Evolutionary conservation across 108 stramenopile genomes (phyloP), one percentile per base, ranked within the genome.

Genomic region (Pseudonitzschia pungens): DNA sequence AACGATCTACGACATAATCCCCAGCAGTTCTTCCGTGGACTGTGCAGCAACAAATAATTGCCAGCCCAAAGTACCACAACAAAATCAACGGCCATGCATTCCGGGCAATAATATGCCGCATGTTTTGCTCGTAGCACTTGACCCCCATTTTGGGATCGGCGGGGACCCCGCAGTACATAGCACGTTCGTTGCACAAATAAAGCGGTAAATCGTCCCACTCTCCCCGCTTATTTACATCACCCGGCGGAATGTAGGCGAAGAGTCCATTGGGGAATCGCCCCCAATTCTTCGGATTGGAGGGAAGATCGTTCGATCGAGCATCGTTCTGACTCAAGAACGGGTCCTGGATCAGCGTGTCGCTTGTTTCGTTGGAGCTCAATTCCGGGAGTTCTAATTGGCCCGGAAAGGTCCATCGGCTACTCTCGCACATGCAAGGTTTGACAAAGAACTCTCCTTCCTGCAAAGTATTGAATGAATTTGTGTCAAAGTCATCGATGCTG

Each of bases 21-120:
- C 68, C 41, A 26, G 70, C 54, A 2, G 59, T 70, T 3, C 68
- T 40, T 41, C 82, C 82, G 45, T 75, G 77, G 4, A 70, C 63
- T 4, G 82, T 79, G 31, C 42, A 69, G 24, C 57, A 70, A 29
- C 75, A 76, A 40, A 78, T 67, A 6, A 79, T 28, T 10, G 70
- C 52, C 22, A 83, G 26, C 21, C 74, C 77, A 68, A 69, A 41
- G 48, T 72, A 78, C 82, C 82, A 78, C 9, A 83, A 32, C 20
- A 83, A 18, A 11, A 78, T 70, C 14, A 83, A 20, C 0, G 82
- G 78, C 77, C 77, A 83, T 0, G 74, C 69, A 52, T 80, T 80
- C 6, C 70, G 32, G 6, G 77, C 77, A 21, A 78, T 43, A 22
- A 69, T 50, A 12, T 69, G 45, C 26, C 65, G 65, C 50, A 73